These are phyloP conservation scores for Brettanomyces sp. DNA, from an alignment of 805 yeast species.

Conservation along the genomic window DNA sequence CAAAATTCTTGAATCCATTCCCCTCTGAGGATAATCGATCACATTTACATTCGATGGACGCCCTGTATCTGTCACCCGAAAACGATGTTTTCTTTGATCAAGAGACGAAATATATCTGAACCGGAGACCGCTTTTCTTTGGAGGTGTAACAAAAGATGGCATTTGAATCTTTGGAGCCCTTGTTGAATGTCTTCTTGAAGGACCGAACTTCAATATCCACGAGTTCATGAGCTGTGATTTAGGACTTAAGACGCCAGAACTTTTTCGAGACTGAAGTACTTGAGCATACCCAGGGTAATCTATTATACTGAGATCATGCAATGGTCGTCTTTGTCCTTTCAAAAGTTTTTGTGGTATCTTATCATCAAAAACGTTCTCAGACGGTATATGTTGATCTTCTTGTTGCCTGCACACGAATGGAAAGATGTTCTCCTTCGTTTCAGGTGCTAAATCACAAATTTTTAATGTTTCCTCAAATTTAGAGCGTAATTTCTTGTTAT, in stretches of 20 bases:
- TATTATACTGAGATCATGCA: constrained; percentile 3
- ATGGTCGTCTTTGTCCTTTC: neutral
- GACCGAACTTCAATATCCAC: constrained; percentile 4
- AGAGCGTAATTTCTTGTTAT: neutral
- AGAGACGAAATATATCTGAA: constrained; percentile 1
- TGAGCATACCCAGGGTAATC: constrained; percentile 6
- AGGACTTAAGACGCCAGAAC: neutral
- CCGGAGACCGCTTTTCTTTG: neutral
- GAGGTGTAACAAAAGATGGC: constrained; percentile 7
- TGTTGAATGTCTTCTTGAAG: too few relatives aligned
- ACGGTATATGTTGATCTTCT: too few relatives aligned
- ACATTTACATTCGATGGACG: too few relatives aligned
- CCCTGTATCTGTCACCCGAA: neutral
- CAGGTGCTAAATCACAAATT: neutral
- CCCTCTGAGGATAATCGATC: too few relatives aligned
- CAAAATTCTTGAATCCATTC: too few relatives aligned
- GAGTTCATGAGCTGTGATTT: constrained; percentile 3
- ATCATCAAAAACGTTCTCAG: neutral
- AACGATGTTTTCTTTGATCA: neutral
- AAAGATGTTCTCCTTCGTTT: neutral
- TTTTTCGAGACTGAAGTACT: neutral
- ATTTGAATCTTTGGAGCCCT: neutral
- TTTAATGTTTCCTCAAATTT: constrained; percentile 1
- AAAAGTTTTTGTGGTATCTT: constrained; percentile 1
- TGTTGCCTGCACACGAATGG: too few relatives aligned